Evolutionary conservation across 495 filamentous ascomycete species (phyloP).

Genomic region (Podospora pseudoanserina): DNA sequence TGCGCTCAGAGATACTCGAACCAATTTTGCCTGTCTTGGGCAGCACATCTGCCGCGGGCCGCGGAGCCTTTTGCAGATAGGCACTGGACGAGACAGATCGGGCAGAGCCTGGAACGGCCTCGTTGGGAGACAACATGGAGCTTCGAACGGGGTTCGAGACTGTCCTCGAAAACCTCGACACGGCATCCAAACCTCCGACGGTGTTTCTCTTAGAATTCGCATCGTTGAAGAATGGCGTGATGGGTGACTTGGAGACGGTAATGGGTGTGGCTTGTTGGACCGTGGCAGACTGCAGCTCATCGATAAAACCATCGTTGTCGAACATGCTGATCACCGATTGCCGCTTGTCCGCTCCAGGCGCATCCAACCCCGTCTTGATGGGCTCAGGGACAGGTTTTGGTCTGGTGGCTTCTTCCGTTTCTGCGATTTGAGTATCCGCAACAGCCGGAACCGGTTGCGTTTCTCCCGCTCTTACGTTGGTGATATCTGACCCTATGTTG

Average conservation of each 20-base stretch:
- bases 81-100: constrained; percentile 49
- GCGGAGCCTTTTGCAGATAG: constrained; percentile 47
- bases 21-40: constrained; percentile 79
- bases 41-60: constrained; percentile 42
- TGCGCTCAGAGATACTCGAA: constrained; percentile 82
- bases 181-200: constrained; percentile 25
- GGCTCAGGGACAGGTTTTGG: constrained; percentile 47
- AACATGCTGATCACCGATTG: constrained; percentile 62
- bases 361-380: constrained; percentile 49
- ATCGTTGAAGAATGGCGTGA: constrained; percentile 56
- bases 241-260: constrained; percentile 77
- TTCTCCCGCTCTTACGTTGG: constrained; percentile 13
- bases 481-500: constrained; percentile 12
- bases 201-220: constrained; percentile 28
- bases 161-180: constrained; percentile 33
- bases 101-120: constrained; percentile 35
- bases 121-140: constrained; percentile 37
- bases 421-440: constrained; percentile 4
- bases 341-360: constrained; percentile 44
- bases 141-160: constrained; percentile 50
- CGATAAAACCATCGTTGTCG: constrained; percentile 85
- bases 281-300: constrained; percentile 78
- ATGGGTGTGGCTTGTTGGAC: constrained; percentile 81
- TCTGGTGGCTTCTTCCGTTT: constrained; percentile 22
- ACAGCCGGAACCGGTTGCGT: not conserved